A percentile compares a stretch with the other conserved stretches of the same genome.
Evolutionary conservation across 2,329 filamentous ascomycete species (phyloP).

Genomic region (Fusarium decemcellulare): DNA sequence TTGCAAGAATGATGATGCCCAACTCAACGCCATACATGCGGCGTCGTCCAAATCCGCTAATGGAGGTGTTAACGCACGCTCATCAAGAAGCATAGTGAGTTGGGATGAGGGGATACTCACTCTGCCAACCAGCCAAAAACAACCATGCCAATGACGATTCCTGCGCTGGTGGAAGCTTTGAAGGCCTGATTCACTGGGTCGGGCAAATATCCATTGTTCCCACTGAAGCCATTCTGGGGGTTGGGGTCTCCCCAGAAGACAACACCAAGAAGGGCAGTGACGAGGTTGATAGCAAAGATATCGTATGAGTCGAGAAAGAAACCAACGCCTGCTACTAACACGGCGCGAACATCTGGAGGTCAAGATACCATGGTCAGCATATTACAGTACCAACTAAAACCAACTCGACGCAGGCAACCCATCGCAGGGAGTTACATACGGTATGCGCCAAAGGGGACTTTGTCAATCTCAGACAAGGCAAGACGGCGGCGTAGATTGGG

Average conservation of each 20-base stretch:
- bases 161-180: constrained; percentile 85
- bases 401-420: neutral
- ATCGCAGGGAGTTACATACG: constrained; percentile 55
- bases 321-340: constrained; percentile 83
- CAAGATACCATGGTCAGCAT: constrained; percentile 17
- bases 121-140: constrained; percentile 85
- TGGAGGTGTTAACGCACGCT: constrained; percentile 27
- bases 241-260: constrained; percentile 77
- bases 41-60: constrained; percentile 76
- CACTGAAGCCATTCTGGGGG: constrained; percentile 61
- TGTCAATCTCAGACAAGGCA: constrained; percentile 84
- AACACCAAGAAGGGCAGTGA: constrained; percentile 79
- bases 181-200: constrained; percentile 78
- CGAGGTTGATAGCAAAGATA: constrained; percentile 85
- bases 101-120: constrained; percentile 44
- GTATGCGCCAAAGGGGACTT: constrained; percentile 82
- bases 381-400: neutral
- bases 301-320: constrained; percentile 89
- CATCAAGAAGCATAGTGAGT: neutral
- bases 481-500: constrained; percentile 83
- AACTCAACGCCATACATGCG: constrained; percentile 88
- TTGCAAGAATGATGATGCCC: constrained; percentile 79
- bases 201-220: constrained; percentile 72
- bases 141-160: constrained; percentile 84
- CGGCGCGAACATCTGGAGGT: constrained; percentile 73